These are phyloP conservation scores for Nicotiana benthamiana DNA, from an alignment of 257 asterid genomes.

Conservation along the genomic window DNA sequence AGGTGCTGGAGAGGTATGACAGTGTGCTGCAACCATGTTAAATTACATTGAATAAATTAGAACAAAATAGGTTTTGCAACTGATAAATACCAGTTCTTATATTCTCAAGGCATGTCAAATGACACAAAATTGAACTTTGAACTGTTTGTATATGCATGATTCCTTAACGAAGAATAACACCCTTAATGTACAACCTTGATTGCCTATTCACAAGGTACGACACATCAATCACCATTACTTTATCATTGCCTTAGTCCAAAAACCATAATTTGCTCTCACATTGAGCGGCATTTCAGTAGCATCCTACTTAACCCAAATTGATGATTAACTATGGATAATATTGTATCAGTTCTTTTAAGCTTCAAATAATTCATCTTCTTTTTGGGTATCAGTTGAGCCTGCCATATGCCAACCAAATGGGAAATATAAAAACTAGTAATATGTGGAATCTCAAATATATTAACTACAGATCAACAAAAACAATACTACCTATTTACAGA, in stretches of 20 bases:
- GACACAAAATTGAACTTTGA: not conserved
- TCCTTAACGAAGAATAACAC: not conserved
- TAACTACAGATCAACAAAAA: not conserved
- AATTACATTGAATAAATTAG: not conserved
- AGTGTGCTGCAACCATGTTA: conserved; percentile 58
- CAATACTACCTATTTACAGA: not conserved
- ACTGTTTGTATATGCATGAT: not conserved
- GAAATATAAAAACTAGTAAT: not conserved
- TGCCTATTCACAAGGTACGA: not conserved
- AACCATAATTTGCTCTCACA: not conserved
- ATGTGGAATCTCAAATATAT: not conserved
- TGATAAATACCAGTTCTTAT: not conserved
- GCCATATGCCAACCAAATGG: not conserved
- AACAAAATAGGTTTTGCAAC: not conserved
- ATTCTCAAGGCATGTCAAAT: not conserved
- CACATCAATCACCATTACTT: not conserved
- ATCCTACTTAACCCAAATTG: not conserved
- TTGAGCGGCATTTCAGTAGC: not conserved
- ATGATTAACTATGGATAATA: not conserved
- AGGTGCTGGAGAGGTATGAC: conserved; percentile 91
- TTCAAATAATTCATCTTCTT: not conserved
- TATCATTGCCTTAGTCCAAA: not conserved
- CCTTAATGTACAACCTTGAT: not conserved
- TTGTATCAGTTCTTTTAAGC: not conserved
- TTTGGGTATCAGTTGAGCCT: not conserved